Conservation (phyloP, 148 eudicot genomes). For the Tetragonia tetragonoides region DNA sequence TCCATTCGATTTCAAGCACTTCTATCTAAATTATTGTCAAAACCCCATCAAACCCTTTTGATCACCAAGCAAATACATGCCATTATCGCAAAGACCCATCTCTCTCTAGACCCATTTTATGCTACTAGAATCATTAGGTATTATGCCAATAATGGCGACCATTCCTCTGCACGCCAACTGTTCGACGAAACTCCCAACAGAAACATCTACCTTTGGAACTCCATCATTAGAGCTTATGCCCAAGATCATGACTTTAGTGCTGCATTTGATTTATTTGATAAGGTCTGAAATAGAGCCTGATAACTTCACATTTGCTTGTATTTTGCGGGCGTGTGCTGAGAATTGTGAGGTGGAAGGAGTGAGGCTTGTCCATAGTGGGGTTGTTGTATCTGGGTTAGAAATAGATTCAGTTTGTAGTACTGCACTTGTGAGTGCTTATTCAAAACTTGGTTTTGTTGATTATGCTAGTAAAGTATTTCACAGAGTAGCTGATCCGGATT, state of each 20-base stretch:
- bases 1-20: slow-evolving; percentile 36
- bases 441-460: slow-evolving; percentile 50
- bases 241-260: slow-evolving; percentile 37
- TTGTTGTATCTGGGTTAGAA: slow-evolving; percentile 53
- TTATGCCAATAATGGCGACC: slow-evolving; percentile 54
- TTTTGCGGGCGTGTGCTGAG: slow-evolving; percentile 60
- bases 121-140: slow-evolving; percentile 63
- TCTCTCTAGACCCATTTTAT: slow-evolving; percentile 68
- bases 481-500: slow-evolving; percentile 49
- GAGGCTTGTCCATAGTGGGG: slow-evolving; percentile 51
- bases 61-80: slow-evolving; percentile 67
- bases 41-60: slow-evolving; percentile 42
- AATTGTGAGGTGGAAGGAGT: slow-evolving; percentile 35
- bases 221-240: slow-evolving; percentile 76
- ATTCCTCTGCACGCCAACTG: slow-evolving; percentile 60
- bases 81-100: slow-evolving; percentile 53
- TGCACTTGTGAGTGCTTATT: slow-evolving; percentile 66
- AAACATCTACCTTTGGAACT: slow-evolving; percentile 78
- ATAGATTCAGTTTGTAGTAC: slow-evolving; percentile 56
- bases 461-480: slow-evolving; percentile 59
- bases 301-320: slow-evolving; percentile 74
- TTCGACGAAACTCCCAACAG: slow-evolving; percentile 59
- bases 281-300: slow-evolving; percentile 58
- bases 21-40: slow-evolving; percentile 53
- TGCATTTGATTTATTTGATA: slow-evolving; percentile 54